phyloP scores from a whole-genome alignment of 129 eudicot genomes.

The Pittosporum tobira region DNA sequence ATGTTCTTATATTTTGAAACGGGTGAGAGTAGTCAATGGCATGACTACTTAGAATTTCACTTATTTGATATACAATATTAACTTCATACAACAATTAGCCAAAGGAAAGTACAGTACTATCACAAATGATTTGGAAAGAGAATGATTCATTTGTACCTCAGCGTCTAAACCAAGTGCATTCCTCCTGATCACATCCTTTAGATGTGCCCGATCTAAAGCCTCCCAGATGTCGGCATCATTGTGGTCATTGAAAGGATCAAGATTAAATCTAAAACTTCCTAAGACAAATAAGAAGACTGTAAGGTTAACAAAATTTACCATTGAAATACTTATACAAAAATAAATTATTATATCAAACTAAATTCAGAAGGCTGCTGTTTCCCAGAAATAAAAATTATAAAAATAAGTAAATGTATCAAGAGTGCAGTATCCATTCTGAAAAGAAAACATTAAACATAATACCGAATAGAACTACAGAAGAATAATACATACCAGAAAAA shows the following conservation, averaged over 20 bases:
- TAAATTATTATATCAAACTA: too few relatives aligned
- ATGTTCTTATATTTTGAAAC: too few relatives aligned
- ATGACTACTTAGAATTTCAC: too few relatives aligned
- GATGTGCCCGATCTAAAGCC: conserved; percentile 84
- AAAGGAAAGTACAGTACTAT: too few relatives aligned
- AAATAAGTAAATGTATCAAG: too few relatives aligned
- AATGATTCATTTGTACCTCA: conserved; percentile 37
- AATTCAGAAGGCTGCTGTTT: too few relatives aligned
- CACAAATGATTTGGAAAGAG: not conserved
- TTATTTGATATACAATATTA: too few relatives aligned
- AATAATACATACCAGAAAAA: conserved; percentile 60
- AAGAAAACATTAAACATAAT: not conserved
- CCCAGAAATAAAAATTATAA: too few relatives aligned
- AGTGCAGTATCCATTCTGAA: not conserved
- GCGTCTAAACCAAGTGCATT: conserved; percentile 84
- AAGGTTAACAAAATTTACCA: not conserved
- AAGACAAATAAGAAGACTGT: not conserved
- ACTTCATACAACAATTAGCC: not conserved
- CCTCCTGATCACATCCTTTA: conserved; percentile 78
- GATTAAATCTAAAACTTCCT: conserved; percentile 93
- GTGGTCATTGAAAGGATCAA: conserved; percentile 93
- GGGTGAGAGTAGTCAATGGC: too few relatives aligned
- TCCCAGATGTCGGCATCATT: conserved; percentile 95
- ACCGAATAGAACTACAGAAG: not conserved
- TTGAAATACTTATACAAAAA: too few relatives aligned